phyloP scores from a whole-genome alignment of 345 rosid species.

The Triadica sebifera region DNA sequence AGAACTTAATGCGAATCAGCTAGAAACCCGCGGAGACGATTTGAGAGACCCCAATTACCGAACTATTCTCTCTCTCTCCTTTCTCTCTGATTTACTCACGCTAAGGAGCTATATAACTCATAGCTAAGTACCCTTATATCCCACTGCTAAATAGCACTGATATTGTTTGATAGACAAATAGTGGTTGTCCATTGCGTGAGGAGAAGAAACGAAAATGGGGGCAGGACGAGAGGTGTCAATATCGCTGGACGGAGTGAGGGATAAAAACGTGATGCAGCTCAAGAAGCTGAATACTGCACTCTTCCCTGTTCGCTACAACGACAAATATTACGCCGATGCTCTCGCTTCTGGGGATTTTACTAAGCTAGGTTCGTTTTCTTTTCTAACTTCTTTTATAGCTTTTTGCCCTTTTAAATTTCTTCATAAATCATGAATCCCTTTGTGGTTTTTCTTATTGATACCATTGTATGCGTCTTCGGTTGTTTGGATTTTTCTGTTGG shows the following conservation, averaged over 20 bases:
- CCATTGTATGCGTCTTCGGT: neutral
- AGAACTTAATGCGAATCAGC: slow-evolving; percentile 4
- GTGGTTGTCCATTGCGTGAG: neutral
- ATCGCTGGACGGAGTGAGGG: slow-evolving; percentile 89
- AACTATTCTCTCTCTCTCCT: neutral
- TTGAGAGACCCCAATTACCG: neutral
- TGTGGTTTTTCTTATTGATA: neutral
- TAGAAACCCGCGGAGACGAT: neutral
- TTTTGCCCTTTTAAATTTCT: neutral
- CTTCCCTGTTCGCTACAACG: slow-evolving; percentile 94
- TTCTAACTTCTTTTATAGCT: neutral
- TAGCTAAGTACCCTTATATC: neutral
- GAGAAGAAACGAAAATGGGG: slow-evolving; percentile 47
- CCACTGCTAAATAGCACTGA: neutral
- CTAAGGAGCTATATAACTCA: neutral
- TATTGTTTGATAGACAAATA: neutral
- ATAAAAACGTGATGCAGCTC: slow-evolving; percentile 97
- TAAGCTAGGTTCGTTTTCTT: slow-evolving; percentile 60
- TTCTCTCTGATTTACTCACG: neutral
- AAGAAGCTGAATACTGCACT: slow-evolving; percentile 88
- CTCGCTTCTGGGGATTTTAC: slow-evolving; percentile 88
- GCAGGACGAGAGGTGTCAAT: slow-evolving; percentile 67
- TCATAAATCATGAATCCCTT: neutral
- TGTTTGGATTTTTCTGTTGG: neutral
- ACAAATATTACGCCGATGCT: slow-evolving; percentile 85